Percentiles rank a stretch among this genome's conserved stretches.
These are phyloP conservation scores for Starmerella kuoi DNA, from an alignment of 805 yeast species.

Conservation along the genomic window DNA sequence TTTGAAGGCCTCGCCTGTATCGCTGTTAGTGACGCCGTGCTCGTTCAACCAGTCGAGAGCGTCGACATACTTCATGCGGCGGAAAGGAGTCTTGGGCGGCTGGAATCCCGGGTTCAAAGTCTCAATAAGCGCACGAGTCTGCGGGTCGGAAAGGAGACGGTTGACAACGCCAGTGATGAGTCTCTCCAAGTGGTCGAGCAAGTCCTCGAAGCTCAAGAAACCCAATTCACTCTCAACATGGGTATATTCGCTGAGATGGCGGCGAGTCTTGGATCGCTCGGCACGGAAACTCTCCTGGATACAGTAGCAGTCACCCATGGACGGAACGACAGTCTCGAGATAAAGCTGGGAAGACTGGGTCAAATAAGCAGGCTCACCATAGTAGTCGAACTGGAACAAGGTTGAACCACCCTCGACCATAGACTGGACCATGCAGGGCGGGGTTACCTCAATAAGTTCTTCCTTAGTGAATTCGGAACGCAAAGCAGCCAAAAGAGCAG, in stretches of 20 bases:
- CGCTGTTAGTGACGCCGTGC: conserved; percentile 74
- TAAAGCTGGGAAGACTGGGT: conserved; percentile 96
- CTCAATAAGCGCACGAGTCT: conserved; percentile 78
- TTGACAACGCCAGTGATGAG: conserved; percentile 57
- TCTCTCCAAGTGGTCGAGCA: conserved; percentile 73
- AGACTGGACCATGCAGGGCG: conserved; percentile 99
- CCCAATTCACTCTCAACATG: conserved; percentile 93
- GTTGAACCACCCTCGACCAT: conserved; percentile 99
- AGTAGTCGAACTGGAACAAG: conserved; percentile 80
- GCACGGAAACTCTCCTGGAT: conserved; percentile 98
- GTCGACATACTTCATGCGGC: conserved; percentile 78
- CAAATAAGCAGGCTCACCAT: conserved; percentile 91
- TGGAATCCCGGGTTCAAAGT: conserved; percentile 86
- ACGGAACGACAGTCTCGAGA: conserved; percentile 90
- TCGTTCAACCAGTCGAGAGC: conserved; percentile 96
- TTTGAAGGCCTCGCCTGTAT: conserved; percentile 82
- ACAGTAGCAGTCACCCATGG: conserved; percentile 94
- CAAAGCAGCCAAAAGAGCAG: conserved; percentile 56
- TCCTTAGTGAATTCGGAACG: conserved; percentile 69
- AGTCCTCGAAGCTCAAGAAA: conserved; percentile 75
- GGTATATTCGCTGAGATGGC: conserved; percentile 94
- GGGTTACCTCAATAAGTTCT: conserved; percentile 79
- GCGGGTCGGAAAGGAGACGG: conserved; percentile 75
- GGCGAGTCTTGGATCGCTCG: conserved; percentile 95
- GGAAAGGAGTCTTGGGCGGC: conserved; percentile 76